Evolutionary conservation across 306 rosid species (phyloP), one percentile per base, ranked within the genome.

Genomic region (Castanea crenata): DNA sequence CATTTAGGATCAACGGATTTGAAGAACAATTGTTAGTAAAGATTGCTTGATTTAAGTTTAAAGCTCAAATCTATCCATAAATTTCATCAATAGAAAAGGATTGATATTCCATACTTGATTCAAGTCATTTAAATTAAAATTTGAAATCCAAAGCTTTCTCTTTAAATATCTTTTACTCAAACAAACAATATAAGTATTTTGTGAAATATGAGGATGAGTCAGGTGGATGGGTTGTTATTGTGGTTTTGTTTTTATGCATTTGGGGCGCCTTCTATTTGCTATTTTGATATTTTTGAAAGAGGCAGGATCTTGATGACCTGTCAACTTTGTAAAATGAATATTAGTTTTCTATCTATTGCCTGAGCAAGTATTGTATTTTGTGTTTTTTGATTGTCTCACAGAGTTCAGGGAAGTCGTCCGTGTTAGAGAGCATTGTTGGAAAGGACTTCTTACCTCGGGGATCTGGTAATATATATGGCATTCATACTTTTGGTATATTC

Each of bases 381-480:
- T 68, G 12, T 74, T 57, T 63, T 51, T 74, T 34, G 77, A 67
- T 84, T 82, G 80, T 57, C 19, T 23, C 59, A 64, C 89, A 94
- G 98, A 94, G 97, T 44, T 94, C 98, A 5, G 98, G 98, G 19
- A 94, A 94, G 82, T 94, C 98, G 65, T 94, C 98, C 0, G 98
- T 94, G 11, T 73, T 94, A 70, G 98, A 94, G 85, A 94, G 98
- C 74, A 68, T 94, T 73, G 98, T 94, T 25, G 97, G 97, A 78
- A 94, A 94, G 93, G 98, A 94, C 78, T 94, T 94, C 89, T 88
- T 94, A 78, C 98, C 98, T 21, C 97, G 98, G 41, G 98, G 98
- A 71, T 94, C 98, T 68, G 98, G 98, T 94, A 90, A 74, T 35
- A 19, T 73, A 27, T 73, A 27, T 27, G 32, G 65, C 62, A 62